phyloP scores from a whole-genome alignment of 2,329 filamentous ascomycete genomes.

The Tolypocladium sp. region DNA sequence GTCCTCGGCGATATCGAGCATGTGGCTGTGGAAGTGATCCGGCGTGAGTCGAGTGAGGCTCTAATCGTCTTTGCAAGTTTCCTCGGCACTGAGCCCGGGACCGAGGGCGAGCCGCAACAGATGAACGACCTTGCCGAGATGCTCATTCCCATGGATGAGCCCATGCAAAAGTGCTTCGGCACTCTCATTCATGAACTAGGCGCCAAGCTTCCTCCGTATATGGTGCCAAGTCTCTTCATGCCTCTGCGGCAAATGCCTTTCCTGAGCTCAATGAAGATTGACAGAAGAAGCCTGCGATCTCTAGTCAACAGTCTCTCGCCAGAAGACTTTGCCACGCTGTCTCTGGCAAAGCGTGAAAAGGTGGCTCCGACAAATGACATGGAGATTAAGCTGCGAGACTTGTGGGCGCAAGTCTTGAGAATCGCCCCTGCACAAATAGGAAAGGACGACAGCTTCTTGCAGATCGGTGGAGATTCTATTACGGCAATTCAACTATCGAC shows the following conservation, averaged over 20 bases:
- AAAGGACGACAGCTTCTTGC: constrained; percentile 5
- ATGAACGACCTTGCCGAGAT: background rate
- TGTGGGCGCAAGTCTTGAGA: constrained; percentile 35
- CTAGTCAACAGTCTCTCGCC: background rate
- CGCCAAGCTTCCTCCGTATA: background rate
- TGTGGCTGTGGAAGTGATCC: constrained; percentile 2
- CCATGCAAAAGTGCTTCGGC: background rate
- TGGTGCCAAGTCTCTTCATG: background rate
- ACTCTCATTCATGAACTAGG: background rate
- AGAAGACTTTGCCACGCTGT: background rate
- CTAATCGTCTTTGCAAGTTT: background rate
- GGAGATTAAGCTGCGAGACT: constrained; percentile 3
- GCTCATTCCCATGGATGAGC: background rate
- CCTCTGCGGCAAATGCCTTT: background rate
- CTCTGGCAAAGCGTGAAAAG: background rate
- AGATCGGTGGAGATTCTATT: constrained; percentile 39
- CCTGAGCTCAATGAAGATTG: background rate
- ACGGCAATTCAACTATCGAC: background rate
- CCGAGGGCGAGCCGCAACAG: background rate
- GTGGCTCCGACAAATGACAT: background rate
- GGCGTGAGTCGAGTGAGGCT: background rate
- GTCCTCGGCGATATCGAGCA: background rate
- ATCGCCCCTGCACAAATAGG: constrained; percentile 20
- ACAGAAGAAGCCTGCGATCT: background rate
- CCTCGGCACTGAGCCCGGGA: background rate